Percentiles rank a stretch among this genome's conserved stretches.
phyloP scores from a whole-genome alignment of 139 green algal genomes.

The Coelastrella sp. region DNA sequence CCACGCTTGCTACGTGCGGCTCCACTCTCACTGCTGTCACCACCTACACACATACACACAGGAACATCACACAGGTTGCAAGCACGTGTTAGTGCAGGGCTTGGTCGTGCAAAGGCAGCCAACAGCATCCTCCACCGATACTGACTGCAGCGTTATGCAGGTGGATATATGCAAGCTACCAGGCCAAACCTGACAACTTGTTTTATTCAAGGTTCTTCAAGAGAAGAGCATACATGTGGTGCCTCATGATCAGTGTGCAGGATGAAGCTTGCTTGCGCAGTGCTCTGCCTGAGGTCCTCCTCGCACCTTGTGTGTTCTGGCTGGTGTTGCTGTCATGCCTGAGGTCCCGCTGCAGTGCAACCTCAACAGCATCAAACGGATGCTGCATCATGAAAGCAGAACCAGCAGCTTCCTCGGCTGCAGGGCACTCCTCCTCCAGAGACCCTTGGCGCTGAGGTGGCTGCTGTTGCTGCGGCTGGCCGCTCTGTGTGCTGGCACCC shows the following conservation, averaged over 20 bases:
- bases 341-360: not conserved
- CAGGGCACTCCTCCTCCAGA: not conserved
- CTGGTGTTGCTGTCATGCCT: not conserved
- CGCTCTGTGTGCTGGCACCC: not conserved
- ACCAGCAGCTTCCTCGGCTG: not conserved
- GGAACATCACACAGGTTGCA: too few species aligned
- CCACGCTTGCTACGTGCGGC: not conserved
- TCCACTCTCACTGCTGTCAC: not conserved
- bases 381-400: conserved; percentile 29
- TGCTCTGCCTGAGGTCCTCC: not conserved
- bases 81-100: too few species aligned
- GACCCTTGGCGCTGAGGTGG: not conserved
- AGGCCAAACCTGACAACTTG: too few species aligned
- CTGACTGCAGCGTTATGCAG: too few species aligned
- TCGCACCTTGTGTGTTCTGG: not conserved
- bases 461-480: conserved; percentile 1
- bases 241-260: too few species aligned
- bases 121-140: too few species aligned
- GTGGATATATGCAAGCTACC: too few species aligned
- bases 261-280: too few species aligned
- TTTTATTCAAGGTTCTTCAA: too few species aligned
- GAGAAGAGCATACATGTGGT: too few species aligned
- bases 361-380: conserved; percentile 19
- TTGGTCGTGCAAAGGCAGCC: too few species aligned
- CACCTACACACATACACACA: not conserved